Evolutionary conservation across 1,284 basidiomycete species (phyloP), one percentile per base, ranked within the genome.

Genomic region (Macrocystidia cucumis): DNA sequence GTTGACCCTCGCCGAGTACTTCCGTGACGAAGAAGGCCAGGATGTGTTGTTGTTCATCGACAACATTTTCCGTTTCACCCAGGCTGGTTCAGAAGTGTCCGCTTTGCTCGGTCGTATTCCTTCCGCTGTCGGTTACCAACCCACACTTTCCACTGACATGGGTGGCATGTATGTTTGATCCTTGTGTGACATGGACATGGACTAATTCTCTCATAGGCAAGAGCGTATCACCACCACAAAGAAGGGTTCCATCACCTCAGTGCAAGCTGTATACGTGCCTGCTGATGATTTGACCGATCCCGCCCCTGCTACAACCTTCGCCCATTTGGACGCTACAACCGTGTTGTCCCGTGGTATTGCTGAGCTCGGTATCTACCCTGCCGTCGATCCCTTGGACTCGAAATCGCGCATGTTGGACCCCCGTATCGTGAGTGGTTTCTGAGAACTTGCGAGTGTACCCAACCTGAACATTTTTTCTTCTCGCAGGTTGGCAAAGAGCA

Each of bases 51-150:
- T 98, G 60, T 98, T 98, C 80, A 98, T 98, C 62, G 95, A 98
- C 88, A 98, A 98, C 81, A 98, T 98, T 73, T 96, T 96, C 91
- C 91, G 92, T 62, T 96, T 97, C 86, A 95, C 91, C 52, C 91
- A 97, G 69, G 95, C 95, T 60, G 95, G 95, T 87, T 98, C 95
- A 50, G 95, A 98, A 68, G 96, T 98, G 74, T 98, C 95, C 70
- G 95, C 95, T 48, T 68, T 98, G 59, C 88, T 98, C 56, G 95
- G 95, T 78, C 95, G 95, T 91, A 98, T 98, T 59, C 95, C 95
- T 47, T 98, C 95, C 53, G 95, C 95, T 51, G 95, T 98, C 78
- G 95, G 95, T 82, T 98, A 98, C 75, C 95, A 98, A 67, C 95
- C 95, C 58, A 98, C 95, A 39, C 84, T 98, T 43, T 95, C 93